Evolutionary conservation across 139 green algal species (phyloP).

Genomic region (Coccomyxa sp.): DNA sequence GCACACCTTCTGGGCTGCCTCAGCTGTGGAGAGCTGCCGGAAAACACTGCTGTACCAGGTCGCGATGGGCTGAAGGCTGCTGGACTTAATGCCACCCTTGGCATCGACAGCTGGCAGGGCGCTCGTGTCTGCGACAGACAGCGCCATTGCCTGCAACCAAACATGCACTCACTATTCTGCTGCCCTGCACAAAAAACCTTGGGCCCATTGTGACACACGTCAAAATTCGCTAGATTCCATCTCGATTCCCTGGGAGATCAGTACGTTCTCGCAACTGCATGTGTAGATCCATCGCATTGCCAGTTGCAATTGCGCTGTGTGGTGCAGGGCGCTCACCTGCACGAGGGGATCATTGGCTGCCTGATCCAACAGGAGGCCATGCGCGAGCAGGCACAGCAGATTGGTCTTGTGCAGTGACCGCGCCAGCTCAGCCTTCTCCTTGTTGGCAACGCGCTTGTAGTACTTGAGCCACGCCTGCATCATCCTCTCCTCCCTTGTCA

Average conservation of each 20-base stretch:
- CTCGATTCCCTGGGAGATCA: not conserved
- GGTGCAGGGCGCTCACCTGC: slow-evolving; percentile 35
- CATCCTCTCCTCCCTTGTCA: not conserved
- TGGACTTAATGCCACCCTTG: not conserved
- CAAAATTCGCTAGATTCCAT: not conserved
- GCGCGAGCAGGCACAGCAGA: slow-evolving; percentile 63
- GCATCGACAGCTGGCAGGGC: slow-evolving; percentile 5
- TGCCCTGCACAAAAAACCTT: not conserved
- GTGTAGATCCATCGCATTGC: not conserved
- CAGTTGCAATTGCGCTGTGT: not conserved
- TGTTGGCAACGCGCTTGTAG: not conserved
- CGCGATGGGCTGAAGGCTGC: slow-evolving; percentile 28
- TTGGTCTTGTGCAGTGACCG: slow-evolving; percentile 51
- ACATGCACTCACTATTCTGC: too few species aligned
- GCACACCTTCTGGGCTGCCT: not conserved
- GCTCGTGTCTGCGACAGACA: slow-evolving; percentile 32
- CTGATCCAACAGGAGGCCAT: slow-evolving; percentile 43
- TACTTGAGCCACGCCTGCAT: not conserved
- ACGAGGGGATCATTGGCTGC: slow-evolving; percentile 48
- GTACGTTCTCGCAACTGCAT: not conserved
- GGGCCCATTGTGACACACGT: not conserved
- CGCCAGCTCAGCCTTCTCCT: slow-evolving; percentile 33
- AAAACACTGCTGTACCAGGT: slow-evolving; percentile 32
- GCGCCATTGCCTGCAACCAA: slow-evolving; percentile 33
- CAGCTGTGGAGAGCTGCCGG: slow-evolving; percentile 1